A percentile compares a stretch with the other conserved stretches of the same genome.
Evolutionary conservation across 495 filamentous ascomycete genomes (phyloP).

Genomic region (Xylaria scruposa): DNA sequence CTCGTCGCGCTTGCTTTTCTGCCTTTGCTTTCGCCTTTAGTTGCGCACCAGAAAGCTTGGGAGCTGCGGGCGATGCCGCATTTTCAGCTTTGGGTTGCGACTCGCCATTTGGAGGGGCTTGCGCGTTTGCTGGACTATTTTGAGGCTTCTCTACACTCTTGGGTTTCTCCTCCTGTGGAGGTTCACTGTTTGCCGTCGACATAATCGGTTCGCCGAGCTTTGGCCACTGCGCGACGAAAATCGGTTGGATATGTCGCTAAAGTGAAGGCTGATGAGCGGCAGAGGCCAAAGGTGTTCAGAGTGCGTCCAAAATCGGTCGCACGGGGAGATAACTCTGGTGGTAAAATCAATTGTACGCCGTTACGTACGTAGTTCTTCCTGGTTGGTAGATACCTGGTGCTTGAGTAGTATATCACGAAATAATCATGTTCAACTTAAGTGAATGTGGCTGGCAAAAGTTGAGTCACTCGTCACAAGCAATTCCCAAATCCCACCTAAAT

Average conservation of each 20-base stretch:
- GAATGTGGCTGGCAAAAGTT: conserved; percentile 5
- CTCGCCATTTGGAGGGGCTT: conserved; percentile 33
- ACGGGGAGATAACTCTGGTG: background rate
- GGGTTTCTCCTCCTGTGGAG: conserved; percentile 23
- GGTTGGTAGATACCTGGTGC: no score
- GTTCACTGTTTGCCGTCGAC: conserved; percentile 2
- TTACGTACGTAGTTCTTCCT: background rate
- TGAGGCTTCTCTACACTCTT: conserved; percentile 43
- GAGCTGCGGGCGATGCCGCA: conserved; percentile 31
- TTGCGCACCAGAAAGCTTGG: conserved; percentile 68
- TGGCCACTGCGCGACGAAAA: background rate
- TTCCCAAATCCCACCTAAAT: conserved; percentile 17
- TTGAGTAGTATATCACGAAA: background rate
- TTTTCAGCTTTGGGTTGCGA: conserved; percentile 35
- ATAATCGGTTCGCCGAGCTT: conserved; percentile 8
- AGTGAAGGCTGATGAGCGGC: background rate
- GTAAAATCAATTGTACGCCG: background rate
- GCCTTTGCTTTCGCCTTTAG: conserved; percentile 79
- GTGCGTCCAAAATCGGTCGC: background rate
- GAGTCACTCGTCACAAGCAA: conserved; percentile 24
- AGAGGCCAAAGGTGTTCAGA: background rate
- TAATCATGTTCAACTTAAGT: background rate
- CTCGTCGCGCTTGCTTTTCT: conserved; percentile 77
- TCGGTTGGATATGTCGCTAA: background rate
- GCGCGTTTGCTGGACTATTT: conserved; percentile 33